Evolutionary conservation across 2,329 filamentous ascomycete species (phyloP).

Genomic region (Verticillium nonalfalfae): DNA sequence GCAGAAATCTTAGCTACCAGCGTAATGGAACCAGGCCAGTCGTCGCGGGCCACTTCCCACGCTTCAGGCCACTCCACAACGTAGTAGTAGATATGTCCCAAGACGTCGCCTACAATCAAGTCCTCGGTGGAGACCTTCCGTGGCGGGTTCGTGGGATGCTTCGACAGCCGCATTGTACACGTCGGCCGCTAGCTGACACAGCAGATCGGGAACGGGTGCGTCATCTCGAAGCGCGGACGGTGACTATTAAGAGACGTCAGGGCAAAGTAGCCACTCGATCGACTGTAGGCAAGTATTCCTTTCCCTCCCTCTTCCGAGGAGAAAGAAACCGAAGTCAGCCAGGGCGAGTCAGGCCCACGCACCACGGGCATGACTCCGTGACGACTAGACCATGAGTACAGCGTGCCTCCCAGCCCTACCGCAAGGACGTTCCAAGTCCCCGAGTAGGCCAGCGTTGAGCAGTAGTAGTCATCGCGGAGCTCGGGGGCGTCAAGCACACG

Average conservation of each 20-base stretch:
- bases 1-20: slow-evolving; percentile 70
- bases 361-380: background rate
- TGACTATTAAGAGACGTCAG: slow-evolving; percentile 72
- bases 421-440: slow-evolving; percentile 68
- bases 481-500: slow-evolving; percentile 83
- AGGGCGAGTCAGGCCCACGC: slow-evolving; percentile 44
- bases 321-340: slow-evolving; percentile 83
- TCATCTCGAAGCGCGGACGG: slow-evolving; percentile 66
- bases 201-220: slow-evolving; percentile 66
- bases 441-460: slow-evolving; percentile 83
- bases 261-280: slow-evolving; percentile 68
- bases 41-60: slow-evolving; percentile 56
- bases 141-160: slow-evolving; percentile 38
- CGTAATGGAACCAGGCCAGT: slow-evolving; percentile 73
- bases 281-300: slow-evolving; percentile 78
- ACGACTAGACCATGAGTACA: slow-evolving; percentile 74
- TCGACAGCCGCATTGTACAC: slow-evolving; percentile 43
- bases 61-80: slow-evolving; percentile 74
- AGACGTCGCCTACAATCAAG: slow-evolving; percentile 78
- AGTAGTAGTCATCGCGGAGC: slow-evolving; percentile 94
- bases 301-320: slow-evolving; percentile 71
- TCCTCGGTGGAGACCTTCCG: slow-evolving; percentile 66
- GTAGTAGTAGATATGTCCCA: slow-evolving; percentile 81
- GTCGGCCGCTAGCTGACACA: slow-evolving; percentile 77
- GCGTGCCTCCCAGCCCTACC: slow-evolving; percentile 69